Base-by-base conservation (phyloP, 2,329 filamentous ascomycete genomes). In the Neocatenulostroma microsporum region DNA sequence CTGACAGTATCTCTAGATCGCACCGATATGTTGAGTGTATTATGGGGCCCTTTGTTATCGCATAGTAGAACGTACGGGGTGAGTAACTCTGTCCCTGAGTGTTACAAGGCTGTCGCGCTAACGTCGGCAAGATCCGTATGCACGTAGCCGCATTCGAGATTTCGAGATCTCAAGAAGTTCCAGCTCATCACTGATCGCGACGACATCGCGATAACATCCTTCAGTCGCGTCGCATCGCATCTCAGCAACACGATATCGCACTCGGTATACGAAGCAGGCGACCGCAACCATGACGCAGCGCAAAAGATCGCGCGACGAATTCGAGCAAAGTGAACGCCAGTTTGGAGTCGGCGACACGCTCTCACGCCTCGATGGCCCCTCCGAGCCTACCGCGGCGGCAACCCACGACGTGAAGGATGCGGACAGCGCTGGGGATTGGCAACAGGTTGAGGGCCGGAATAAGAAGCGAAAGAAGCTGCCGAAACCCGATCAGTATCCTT, bases 401-500 rank as follows among this genome's bases (percentile, higher is more conserved):
- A n/a, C n/a, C n/a, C n/a, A n/a, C n/a, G n/a, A n/a, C n/a, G n/a
- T n/a, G n/a, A n/a, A n/a, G n/a, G 36, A 34, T 25, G 36, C 32
- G 4, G 46, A 45, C 14, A 25, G 32, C 25, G 46, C 30, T 8
- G 37, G 42, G 26, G 52, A 53, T 9, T 56, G 53, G 52, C 45
- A 55, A 40, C 39, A 41, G 6, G 52, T 48, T 21, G 47, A 52
- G 18, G 44, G 46, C 15, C 39, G 35, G 13, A 31, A 42, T 21
- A 34, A 32, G 11, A 55, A 55, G 42, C 51, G 43, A 37, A 42
- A 43, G 30, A 53, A 50, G 39, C 53, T 50, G 44, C 32, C 32
- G 18, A 38, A 41, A 14, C 45, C 45, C 31, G 68, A 58, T 27
- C 71, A 72, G 49, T 73, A 73, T 44, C 72, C 72, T 2, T 60